Evolutionary conservation across 2,329 filamentous ascomycete species (phyloP).

Genomic region (Trichoderma endophyticum): DNA sequence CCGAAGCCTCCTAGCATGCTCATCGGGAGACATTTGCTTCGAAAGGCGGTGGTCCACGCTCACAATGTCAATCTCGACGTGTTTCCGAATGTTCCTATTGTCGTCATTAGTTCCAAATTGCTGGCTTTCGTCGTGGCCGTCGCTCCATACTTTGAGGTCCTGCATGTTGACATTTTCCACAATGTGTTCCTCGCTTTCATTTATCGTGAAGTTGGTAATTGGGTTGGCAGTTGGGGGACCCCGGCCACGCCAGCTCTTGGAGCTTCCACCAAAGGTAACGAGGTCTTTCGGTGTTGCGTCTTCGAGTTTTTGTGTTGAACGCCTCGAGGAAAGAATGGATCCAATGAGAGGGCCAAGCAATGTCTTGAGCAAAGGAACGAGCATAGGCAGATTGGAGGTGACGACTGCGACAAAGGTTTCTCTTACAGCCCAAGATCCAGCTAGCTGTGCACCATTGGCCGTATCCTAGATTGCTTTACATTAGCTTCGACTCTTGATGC

Average conservation of each 20-base stretch:
- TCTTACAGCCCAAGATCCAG: constrained; percentile 42
- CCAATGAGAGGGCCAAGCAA: constrained; percentile 30
- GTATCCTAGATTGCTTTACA: constrained; percentile 32
- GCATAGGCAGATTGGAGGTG: constrained; percentile 43
- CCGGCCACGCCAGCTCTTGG: constrained; percentile 19
- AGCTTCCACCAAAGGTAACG: constrained; percentile 22
- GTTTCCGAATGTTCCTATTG: not conserved
- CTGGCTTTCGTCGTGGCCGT: not conserved
- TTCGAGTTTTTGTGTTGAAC: constrained; percentile 22
- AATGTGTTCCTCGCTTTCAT: constrained; percentile 27
- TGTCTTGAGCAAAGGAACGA: constrained; percentile 44
- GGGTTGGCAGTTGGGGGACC: constrained; percentile 20
- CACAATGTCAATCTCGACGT: constrained; percentile 3
- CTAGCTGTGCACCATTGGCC: constrained; percentile 39
- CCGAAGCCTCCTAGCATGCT: not conserved
- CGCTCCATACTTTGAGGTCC: constrained; percentile 20
- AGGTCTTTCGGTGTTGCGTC: constrained; percentile 24
- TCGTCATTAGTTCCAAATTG: not conserved
- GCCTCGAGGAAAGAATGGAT: constrained; percentile 25
- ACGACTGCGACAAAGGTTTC: constrained; percentile 45
- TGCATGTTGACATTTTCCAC: constrained; percentile 23
- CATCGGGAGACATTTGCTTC: not conserved
- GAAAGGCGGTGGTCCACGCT: not conserved
- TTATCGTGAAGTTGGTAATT: constrained; percentile 21
- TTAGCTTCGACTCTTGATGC: not conserved